Percentiles rank a stretch among this genome's conserved stretches.
Conservation (phyloP, 768 basidiomycete genomes). For the Termitomyces bulborhizus region DNA sequence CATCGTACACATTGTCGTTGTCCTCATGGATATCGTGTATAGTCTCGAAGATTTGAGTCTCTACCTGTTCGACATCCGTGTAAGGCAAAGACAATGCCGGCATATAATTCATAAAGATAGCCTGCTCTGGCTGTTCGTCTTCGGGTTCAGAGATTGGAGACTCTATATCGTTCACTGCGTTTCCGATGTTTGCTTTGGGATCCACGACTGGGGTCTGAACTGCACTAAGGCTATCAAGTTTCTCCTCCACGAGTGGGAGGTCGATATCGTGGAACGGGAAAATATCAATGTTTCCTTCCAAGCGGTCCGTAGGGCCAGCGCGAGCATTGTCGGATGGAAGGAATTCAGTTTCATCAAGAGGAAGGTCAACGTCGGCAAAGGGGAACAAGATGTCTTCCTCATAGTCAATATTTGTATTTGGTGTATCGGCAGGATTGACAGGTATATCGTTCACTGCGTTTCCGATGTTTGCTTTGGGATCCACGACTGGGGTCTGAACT, state of each 20-base stretch:
- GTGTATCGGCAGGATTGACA: background rate
- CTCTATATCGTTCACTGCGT: background rate
- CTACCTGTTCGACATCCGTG: background rate
- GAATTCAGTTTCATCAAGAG: background rate
- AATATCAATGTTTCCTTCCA: background rate
- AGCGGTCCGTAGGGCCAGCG: background rate
- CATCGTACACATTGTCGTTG: background rate
- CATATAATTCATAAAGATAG: background rate
- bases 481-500: too few relatives aligned
- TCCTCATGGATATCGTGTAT: background rate
- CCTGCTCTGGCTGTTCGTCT: background rate
- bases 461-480: background rate
- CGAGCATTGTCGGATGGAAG: background rate
- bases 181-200: too few relatives aligned
- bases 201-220: background rate
- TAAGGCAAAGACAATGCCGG: too few relatives aligned
- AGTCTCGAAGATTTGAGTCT: background rate
- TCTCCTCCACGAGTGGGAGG: background rate
- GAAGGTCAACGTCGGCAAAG: background rate
- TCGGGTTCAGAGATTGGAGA: background rate
- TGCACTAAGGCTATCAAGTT: background rate
- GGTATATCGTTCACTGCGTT: too few relatives aligned
- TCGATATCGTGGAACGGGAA: background rate
- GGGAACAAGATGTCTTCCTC: background rate
- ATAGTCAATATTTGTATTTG: background rate